Conservation (phyloP, 2,329 filamentous ascomycete genomes). For the Ophiostoma pallidulum region DNA sequence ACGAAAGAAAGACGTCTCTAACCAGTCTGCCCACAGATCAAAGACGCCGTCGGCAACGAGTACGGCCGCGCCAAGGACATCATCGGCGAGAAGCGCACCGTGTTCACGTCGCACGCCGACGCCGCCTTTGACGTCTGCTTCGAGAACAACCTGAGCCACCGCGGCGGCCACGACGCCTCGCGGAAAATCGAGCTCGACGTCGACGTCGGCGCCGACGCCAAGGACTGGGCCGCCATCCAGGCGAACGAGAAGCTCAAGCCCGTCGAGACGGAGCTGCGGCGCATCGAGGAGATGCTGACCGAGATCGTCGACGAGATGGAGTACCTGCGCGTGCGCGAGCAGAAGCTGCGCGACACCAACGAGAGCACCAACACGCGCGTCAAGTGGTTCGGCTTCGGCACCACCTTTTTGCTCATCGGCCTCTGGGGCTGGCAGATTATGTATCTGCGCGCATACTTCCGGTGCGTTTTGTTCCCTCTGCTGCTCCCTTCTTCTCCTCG, state of each 20-base stretch:
- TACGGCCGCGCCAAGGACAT: slow-evolving; percentile 88
- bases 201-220: slow-evolving; percentile 92
- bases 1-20: neutral
- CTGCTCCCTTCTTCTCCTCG: neutral
- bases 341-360: slow-evolving; percentile 95
- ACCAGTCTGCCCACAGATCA: slow-evolving; percentile 53
- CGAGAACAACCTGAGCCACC: slow-evolving; percentile 61
- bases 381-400: slow-evolving; percentile 95
- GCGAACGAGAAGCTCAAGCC: slow-evolving; percentile 96
- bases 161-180: slow-evolving; percentile 37
- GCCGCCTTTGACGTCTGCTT: slow-evolving; percentile 96
- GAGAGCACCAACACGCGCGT: slow-evolving; percentile 98
- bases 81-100: slow-evolving; percentile 81
- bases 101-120: slow-evolving; percentile 88
- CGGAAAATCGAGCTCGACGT: slow-evolving; percentile 86
- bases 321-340: slow-evolving; percentile 80
- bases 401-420: slow-evolving; percentile 80
- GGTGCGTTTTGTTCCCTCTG: slow-evolving; percentile 33
- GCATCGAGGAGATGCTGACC: slow-evolving; percentile 80
- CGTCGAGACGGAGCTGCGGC: slow-evolving; percentile 84
- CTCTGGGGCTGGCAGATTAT: slow-evolving; percentile 96
- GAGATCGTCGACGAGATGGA: slow-evolving; percentile 95
- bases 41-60: slow-evolving; percentile 90
- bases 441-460: slow-evolving; percentile 95
- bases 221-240: slow-evolving; percentile 96